phyloP scores from a whole-genome alignment of 2,329 filamentous ascomycete species.

The Aspergillus latus region DNA sequence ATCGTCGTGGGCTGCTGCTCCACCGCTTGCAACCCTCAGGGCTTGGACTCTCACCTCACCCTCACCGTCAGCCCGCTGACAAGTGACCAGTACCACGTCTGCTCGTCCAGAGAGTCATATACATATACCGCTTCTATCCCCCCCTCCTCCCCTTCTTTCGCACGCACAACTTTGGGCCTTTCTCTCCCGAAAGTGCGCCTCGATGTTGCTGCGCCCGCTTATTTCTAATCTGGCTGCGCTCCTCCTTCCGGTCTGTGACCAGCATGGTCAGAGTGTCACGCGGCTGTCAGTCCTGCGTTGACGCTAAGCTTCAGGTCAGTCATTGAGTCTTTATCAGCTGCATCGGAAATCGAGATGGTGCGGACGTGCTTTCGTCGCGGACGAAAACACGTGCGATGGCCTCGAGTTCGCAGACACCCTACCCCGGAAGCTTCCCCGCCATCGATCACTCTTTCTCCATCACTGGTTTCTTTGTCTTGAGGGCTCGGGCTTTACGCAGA shows the following conservation, averaged over 20 bases:
- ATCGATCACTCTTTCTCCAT: neutral
- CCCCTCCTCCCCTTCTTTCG: neutral
- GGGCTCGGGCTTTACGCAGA: neutral
- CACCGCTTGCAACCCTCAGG: neutral
- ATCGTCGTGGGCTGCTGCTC: neutral
- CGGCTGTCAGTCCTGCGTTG: slow-evolving; percentile 28
- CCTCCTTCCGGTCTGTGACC: slow-evolving; percentile 16
- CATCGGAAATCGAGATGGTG: neutral
- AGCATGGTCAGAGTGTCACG: slow-evolving; percentile 36
- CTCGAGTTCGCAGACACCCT: neutral
- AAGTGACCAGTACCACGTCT: neutral
- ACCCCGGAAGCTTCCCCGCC: neutral
- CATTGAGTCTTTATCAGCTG: neutral
- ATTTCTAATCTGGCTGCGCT: slow-evolving; percentile 6
- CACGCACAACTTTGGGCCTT: neutral
- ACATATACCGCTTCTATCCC: neutral
- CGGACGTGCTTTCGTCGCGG: neutral
- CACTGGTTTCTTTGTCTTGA: neutral
- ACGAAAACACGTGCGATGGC: neutral
- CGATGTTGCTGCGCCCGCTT: slow-evolving; percentile 7
- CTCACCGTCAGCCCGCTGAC: neutral
- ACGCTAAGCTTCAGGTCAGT: slow-evolving; percentile 20
- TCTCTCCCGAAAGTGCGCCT: slow-evolving; percentile 3
- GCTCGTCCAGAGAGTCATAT: neutral
- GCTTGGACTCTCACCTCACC: neutral